These are phyloP conservation scores for Lyophyllum semitale DNA, from an alignment of 768 basidiomycete species.

Conservation along the genomic window DNA sequence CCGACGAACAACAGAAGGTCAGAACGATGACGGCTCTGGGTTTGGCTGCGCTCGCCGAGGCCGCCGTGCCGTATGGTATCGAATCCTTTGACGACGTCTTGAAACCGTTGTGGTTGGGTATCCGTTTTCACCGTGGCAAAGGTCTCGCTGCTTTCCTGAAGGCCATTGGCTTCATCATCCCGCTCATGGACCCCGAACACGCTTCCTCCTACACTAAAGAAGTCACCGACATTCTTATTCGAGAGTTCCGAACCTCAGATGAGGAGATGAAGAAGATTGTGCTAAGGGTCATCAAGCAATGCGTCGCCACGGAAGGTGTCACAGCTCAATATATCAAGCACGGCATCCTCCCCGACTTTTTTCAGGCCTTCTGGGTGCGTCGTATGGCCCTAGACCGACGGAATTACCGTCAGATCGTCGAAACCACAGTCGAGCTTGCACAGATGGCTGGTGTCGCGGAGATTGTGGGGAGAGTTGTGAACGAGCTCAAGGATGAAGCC, in stretches of 20 bases:
- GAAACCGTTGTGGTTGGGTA: constrained; percentile 92
- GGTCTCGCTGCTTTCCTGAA: constrained; percentile 94
- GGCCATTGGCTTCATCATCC: constrained; percentile 99
- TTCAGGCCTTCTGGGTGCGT: constrained; percentile 98
- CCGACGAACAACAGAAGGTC: constrained; percentile 96
- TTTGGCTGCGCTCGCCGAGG: constrained; percentile 93
- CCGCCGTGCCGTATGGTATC: constrained; percentile 97
- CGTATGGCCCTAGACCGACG: constrained; percentile 97
- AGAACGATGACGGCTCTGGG: constrained; percentile 94
- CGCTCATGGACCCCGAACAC: constrained; percentile 99
- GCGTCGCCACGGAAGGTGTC: constrained; percentile 97
- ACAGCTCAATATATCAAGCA: constrained; percentile 94
- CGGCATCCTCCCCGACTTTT: constrained; percentile 98
- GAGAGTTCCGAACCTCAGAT: constrained; percentile 98
- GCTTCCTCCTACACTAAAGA: constrained; percentile 99
- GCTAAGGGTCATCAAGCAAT: constrained; percentile 98
- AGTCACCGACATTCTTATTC: constrained; percentile 93
- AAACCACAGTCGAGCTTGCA: constrained; percentile 97
- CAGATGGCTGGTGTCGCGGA: constrained; percentile 96
- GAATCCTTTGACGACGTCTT: constrained; percentile 98
- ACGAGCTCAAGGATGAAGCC: constrained; percentile 89
- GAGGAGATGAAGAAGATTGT: constrained; percentile 99
- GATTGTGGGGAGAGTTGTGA: constrained; percentile 87
- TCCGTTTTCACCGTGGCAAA: constrained; percentile 93
- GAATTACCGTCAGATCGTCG: constrained; percentile 96